phyloP scores from a whole-genome alignment of 2,329 filamentous ascomycete genomes.

The Aureobasidium sp. region DNA sequence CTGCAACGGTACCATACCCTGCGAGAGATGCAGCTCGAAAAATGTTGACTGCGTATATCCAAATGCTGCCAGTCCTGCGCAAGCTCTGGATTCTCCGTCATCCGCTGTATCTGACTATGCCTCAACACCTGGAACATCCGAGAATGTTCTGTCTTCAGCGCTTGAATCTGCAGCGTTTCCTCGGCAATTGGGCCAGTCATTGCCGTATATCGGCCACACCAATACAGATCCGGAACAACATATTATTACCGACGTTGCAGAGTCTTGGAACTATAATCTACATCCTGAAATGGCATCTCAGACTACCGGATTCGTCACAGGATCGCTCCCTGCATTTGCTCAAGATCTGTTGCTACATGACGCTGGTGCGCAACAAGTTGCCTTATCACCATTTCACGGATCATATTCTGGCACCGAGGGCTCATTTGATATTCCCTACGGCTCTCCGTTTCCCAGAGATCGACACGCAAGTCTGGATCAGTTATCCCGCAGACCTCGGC shows the following conservation, averaged over 20 bases:
- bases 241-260: background rate
- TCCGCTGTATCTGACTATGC: background rate
- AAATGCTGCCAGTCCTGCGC: background rate
- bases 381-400: background rate
- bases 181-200: background rate
- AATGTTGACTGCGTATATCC: slow-evolving; percentile 20
- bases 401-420: background rate
- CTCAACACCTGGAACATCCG: background rate
- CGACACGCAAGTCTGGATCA: slow-evolving; percentile 5
- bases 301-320: background rate
- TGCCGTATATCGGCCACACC: background rate
- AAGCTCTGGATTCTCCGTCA: background rate
- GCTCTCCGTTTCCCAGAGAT: background rate
- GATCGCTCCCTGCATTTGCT: background rate
- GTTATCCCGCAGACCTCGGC: background rate
- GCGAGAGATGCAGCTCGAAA: slow-evolving; percentile 20
- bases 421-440: background rate
- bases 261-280: background rate
- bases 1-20: slow-evolving; percentile 23
- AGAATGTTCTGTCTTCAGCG: background rate
- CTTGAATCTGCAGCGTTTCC: background rate
- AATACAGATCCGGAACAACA: background rate
- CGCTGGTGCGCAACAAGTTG: background rate
- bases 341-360: background rate
- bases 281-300: background rate